These are phyloP conservation scores for Auricularia cornea DNA, from an alignment of 768 basidiomycete genomes.

Conservation along the genomic window DNA sequence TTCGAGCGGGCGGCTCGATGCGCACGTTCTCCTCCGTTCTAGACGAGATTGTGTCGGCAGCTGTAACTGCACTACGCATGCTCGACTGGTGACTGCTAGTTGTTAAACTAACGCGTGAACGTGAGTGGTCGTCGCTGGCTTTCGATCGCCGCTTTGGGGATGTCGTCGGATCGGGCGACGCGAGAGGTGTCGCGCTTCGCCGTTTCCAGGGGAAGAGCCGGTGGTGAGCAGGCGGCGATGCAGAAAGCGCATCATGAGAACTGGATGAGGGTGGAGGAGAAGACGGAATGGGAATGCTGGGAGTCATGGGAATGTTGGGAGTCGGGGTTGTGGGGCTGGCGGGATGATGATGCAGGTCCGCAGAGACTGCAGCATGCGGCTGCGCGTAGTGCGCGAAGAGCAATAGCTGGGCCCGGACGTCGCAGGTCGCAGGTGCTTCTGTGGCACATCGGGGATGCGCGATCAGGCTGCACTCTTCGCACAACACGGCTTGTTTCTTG, in stretches of 20 bases:
- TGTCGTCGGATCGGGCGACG: background rate
- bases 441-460: constrained; percentile 70
- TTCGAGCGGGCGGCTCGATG: background rate
- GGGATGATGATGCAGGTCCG: background rate
- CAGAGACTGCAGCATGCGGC: constrained; percentile 25
- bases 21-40: background rate
- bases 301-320: background rate
- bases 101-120: constrained; percentile 51
- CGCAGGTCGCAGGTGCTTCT: constrained; percentile 72
- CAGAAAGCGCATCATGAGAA: constrained; percentile 18
- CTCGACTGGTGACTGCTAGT: constrained; percentile 47
- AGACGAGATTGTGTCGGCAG: constrained; percentile 33
- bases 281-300: constrained; percentile 20
- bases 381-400: constrained; percentile 68
- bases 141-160: constrained; percentile 27
- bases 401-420: constrained; percentile 72
- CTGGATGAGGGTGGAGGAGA: constrained; percentile 23
- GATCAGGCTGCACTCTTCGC: constrained; percentile 83
- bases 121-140: constrained; percentile 38
- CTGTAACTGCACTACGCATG: constrained; percentile 47
- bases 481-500: constrained; percentile 82
- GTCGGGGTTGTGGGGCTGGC: background rate
- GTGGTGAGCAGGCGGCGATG: constrained; percentile 16
- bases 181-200: background rate
- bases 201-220: constrained; percentile 10